Percentiles rank a stretch among this genome's conserved stretches.
These are phyloP conservation scores for Mucor velutinosus DNA, from an alignment of 371 early-diverging fungal genomes.

Conservation along the genomic window DNA sequence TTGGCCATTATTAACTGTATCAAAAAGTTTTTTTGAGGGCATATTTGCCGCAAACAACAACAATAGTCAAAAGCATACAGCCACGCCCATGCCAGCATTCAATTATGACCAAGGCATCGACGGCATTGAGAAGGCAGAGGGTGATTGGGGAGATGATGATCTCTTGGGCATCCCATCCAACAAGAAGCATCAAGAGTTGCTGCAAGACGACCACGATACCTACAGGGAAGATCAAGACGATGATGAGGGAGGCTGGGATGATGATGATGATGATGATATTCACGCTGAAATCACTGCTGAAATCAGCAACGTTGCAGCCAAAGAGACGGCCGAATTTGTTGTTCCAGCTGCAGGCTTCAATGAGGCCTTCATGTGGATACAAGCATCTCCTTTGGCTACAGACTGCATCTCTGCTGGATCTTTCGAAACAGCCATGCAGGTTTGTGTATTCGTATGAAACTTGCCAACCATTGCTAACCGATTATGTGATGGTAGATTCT, in stretches of 20 bases:
- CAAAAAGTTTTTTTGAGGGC: not conserved
- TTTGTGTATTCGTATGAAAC: not conserved
- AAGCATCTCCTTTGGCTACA: not conserved
- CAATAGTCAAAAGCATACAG: not conserved
- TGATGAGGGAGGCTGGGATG: not conserved
- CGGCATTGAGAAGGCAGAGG: not conserved
- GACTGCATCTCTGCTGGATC: not conserved
- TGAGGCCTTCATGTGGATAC: not conserved
- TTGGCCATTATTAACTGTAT: not conserved
- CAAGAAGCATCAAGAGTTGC: not conserved
- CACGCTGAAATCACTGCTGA: not conserved
- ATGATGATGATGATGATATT: not conserved
- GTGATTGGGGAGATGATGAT: not conserved
- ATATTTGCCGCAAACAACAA: constrained; percentile 1
- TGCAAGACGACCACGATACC: not conserved
- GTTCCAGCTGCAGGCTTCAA: not conserved
- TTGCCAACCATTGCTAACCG: too few relatives aligned
- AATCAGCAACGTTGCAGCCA: not conserved
- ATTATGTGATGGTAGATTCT: not conserved
- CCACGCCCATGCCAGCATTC: not conserved
- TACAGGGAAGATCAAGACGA: not conserved
- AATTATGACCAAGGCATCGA: not conserved
- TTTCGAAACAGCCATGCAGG: not conserved
- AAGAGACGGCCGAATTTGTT: not conserved
- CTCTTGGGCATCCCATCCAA: not conserved